phyloP scores from a whole-genome alignment of 805 yeast genomes.

The Priceomyces castillae region DNA sequence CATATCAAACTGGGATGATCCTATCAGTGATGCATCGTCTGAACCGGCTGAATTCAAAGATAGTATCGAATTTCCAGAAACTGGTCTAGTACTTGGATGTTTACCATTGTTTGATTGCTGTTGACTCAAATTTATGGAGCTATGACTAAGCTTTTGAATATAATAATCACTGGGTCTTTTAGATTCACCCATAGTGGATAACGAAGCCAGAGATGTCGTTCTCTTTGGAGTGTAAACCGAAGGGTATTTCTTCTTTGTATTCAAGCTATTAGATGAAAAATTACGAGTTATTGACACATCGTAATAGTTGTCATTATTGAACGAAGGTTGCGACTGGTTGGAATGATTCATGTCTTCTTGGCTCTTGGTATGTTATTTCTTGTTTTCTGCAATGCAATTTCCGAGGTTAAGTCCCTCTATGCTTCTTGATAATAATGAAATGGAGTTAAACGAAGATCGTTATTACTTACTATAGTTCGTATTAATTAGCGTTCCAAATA shows the following conservation, averaged over 20 bases:
- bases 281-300: constrained; percentile 17
- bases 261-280: constrained; percentile 4
- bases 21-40: constrained; percentile 35
- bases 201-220: constrained; percentile 26
- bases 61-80: constrained; percentile 31
- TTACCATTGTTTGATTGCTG: constrained; percentile 4
- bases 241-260: constrained; percentile 18
- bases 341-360: constrained; percentile 16
- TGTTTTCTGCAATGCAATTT: too few species aligned
- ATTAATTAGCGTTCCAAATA: too few species aligned
- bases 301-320: constrained; percentile 27
- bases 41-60: constrained; percentile 32
- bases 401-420: too few species aligned
- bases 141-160: constrained; percentile 28
- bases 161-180: constrained; percentile 44
- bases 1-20: constrained; percentile 31
- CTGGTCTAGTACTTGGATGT: constrained; percentile 19
- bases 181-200: constrained; percentile 16
- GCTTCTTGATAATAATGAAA: too few species aligned
- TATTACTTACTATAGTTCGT: too few species aligned
- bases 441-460: too few species aligned
- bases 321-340: constrained; percentile 18
- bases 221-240: constrained; percentile 19
- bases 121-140: constrained; percentile 17
- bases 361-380: background rate